A percentile compares a stretch with the other conserved stretches of the same genome.
phyloP scores from a whole-genome alignment of 2,329 filamentous ascomycete genomes.

The Diaporthe vaccinii region DNA sequence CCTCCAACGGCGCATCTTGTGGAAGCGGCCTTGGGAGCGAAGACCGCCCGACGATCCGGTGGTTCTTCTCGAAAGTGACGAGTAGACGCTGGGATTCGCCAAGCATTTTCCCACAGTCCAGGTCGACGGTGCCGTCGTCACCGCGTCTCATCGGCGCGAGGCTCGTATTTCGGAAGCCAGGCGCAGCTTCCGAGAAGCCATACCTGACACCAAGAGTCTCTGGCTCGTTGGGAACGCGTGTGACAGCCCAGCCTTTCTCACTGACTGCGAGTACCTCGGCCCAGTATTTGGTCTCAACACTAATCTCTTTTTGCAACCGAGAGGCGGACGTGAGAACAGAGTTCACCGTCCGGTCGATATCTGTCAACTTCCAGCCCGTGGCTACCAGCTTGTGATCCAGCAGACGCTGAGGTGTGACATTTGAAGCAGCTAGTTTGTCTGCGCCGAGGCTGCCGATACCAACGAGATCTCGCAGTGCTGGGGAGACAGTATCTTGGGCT shows the following conservation, averaged over 20 bases:
- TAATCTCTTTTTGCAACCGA: conserved; percentile 81
- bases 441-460: conserved; percentile 81
- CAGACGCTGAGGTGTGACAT: conserved; percentile 66
- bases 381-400: conserved; percentile 70
- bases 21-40: conserved; percentile 64
- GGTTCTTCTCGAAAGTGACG: conserved; percentile 73
- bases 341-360: conserved; percentile 80
- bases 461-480: conserved; percentile 76
- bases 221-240: conserved; percentile 78
- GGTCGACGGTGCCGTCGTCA: conserved; percentile 79
- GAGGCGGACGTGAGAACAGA: conserved; percentile 79
- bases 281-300: conserved; percentile 90
- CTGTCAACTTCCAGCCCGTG: conserved; percentile 83
- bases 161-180: conserved; percentile 76
- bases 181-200: conserved; percentile 80
- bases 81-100: conserved; percentile 72
- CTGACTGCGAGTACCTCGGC: conserved; percentile 85
- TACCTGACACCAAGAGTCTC: conserved; percentile 88
- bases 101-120: conserved; percentile 74
- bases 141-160: conserved; percentile 83
- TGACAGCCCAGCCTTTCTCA: conserved; percentile 88
- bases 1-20: conserved; percentile 72
- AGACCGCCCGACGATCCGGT: conserved; percentile 70
- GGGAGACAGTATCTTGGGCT: conserved; percentile 78
- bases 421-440: conserved; percentile 74